Evolutionary conservation across 306 rosid species (phyloP).

Genomic region (Ormosia semicastrata): DNA sequence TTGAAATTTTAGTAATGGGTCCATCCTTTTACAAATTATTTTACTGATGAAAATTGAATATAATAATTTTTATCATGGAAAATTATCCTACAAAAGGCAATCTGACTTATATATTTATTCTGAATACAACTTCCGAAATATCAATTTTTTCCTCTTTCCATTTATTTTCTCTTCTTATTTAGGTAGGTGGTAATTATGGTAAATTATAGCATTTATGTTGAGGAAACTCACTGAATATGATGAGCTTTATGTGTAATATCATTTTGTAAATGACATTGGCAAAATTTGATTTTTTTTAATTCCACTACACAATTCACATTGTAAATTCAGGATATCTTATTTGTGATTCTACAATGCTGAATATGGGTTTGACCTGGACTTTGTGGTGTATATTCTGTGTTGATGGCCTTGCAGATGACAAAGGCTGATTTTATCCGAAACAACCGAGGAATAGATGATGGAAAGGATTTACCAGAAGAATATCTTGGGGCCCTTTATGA

Average conservation of each 20-base stretch:
- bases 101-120: not conserved
- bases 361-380: slow-evolving; percentile 22
- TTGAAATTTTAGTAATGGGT: not conserved
- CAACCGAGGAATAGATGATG: slow-evolving; percentile 97
- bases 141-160: slow-evolving; percentile 14
- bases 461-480: slow-evolving; percentile 94
- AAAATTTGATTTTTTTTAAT: not conserved
- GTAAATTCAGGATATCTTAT: slow-evolving; percentile 15
- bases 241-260: slow-evolving; percentile 5
- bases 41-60: slow-evolving; percentile 19
- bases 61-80: slow-evolving; percentile 17
- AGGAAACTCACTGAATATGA: not conserved
- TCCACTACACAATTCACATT: slow-evolving; percentile 6
- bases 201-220: slow-evolving; percentile 3
- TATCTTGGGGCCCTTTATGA: slow-evolving; percentile 88
- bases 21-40: slow-evolving; percentile 18
- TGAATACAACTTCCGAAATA: slow-evolving; percentile 11
- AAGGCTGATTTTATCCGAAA: slow-evolving; percentile 95
- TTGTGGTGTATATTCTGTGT: slow-evolving; percentile 35
- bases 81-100: slow-evolving; percentile 16
- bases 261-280: slow-evolving; percentile 12
- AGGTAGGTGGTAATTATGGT: not conserved
- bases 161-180: not conserved
- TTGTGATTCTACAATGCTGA: slow-evolving; percentile 23
- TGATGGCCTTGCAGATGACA: slow-evolving; percentile 75